Evolutionary conservation across 202 grass and related monocot genomes (phyloP).

Genomic region (Elaeis oleifera): DNA sequence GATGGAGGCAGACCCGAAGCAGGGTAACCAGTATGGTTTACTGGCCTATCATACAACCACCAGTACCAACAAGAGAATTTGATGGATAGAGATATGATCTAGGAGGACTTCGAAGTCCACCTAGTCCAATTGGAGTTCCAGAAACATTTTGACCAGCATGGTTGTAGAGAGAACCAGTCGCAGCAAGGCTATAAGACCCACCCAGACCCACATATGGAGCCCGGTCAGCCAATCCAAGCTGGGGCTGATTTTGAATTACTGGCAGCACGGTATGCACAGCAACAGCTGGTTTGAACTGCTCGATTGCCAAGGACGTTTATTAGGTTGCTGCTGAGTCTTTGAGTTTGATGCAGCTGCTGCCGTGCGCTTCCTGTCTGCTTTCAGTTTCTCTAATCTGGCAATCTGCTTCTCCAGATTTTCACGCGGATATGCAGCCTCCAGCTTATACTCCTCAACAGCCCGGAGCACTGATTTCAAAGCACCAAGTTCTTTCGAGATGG

Average conservation of each 20-base stretch:
- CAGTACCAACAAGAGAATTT: too few relatives aligned
- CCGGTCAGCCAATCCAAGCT: not conserved
- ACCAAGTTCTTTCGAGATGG: slow-evolving; percentile 8
- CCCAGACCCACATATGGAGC: slow-evolving; percentile 1
- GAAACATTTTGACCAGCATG: slow-evolving; percentile 1
- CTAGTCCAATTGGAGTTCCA: not conserved
- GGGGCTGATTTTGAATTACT: not conserved
- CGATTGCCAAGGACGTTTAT: slow-evolving; percentile 4
- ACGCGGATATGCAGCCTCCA: slow-evolving; percentile 9
- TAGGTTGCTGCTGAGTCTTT: slow-evolving; percentile 4
- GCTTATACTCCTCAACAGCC: slow-evolving; percentile 12
- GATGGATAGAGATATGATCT: too few relatives aligned
- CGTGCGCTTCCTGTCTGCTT: not conserved
- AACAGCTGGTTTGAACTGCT: not conserved
- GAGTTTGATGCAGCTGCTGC: not conserved
- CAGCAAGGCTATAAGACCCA: not conserved
- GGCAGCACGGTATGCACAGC: not conserved
- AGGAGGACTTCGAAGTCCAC: too few relatives aligned
- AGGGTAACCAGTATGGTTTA: too few relatives aligned
- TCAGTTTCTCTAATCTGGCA: slow-evolving; percentile 9
- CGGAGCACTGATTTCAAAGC: slow-evolving; percentile 14
- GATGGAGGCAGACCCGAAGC: too few relatives aligned
- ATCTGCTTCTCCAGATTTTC: slow-evolving; percentile 9
- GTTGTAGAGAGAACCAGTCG: not conserved
- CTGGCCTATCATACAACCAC: too few relatives aligned